A percentile compares a stretch with the other conserved stretches of the same genome.
These are phyloP conservation scores for Emmonsiellopsis sp. DNA, from an alignment of 2,329 filamentous ascomycete genomes.

Conservation along the genomic window DNA sequence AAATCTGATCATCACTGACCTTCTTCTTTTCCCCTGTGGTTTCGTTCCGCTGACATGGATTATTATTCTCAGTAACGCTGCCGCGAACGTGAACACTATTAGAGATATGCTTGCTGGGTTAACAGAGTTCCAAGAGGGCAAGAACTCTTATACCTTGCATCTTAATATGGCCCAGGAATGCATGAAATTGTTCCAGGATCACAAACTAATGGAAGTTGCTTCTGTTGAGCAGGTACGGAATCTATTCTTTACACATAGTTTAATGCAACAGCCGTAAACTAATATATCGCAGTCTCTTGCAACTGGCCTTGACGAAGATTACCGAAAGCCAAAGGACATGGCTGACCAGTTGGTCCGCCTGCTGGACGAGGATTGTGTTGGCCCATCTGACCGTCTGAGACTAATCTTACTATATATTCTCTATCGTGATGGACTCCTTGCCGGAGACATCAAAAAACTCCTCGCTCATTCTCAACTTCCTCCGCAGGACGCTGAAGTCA, in stretches of 20 bases:
- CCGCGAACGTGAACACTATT: conserved; percentile 77
- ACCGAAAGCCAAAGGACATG: conserved; percentile 80
- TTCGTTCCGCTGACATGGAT: conserved; percentile 5
- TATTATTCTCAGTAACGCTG: conserved; percentile 46
- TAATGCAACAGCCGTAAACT: background rate
- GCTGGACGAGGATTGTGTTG: conserved; percentile 74
- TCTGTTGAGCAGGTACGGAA: conserved; percentile 64
- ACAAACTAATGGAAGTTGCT: conserved; percentile 79
- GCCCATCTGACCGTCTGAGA: conserved; percentile 65
- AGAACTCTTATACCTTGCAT: conserved; percentile 89
- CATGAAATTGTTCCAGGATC: conserved; percentile 82
- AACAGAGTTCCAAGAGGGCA: conserved; percentile 90
- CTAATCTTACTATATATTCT: conserved; percentile 79
- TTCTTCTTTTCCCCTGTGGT: background rate
- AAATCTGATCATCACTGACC: background rate
- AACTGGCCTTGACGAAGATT: conserved; percentile 88
- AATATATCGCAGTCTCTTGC: conserved; percentile 54
- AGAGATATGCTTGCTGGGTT: conserved; percentile 95
- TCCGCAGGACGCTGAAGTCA: conserved; percentile 59
- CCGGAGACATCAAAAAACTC: conserved; percentile 74
- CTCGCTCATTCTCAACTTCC: conserved; percentile 75
- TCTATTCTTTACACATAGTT: background rate
- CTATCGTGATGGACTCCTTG: conserved; percentile 75
- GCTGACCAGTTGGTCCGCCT: conserved; percentile 76
- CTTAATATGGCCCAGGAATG: conserved; percentile 95